Percentiles rank a stretch among this genome's conserved stretches.
Conservation (phyloP, 2,329 filamentous ascomycete species). For the Verticillium isaacii region DNA sequence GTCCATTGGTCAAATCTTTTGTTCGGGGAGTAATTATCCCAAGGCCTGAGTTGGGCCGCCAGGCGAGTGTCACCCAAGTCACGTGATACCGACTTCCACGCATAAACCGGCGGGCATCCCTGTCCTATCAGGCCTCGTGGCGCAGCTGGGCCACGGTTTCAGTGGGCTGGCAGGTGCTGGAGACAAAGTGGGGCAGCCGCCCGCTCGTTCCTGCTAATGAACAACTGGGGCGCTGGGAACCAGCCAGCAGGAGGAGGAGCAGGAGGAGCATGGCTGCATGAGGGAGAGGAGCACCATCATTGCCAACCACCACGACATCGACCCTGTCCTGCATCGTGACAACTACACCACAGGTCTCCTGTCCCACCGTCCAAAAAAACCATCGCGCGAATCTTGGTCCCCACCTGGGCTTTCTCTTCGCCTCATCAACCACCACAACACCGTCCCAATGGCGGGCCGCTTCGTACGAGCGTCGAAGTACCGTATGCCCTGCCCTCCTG, state of each 20-base stretch:
- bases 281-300: neutral
- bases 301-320: neutral
- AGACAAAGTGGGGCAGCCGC: neutral
- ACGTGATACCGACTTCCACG: neutral
- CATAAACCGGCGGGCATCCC: neutral
- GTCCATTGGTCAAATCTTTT: too few species aligned
- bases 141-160: neutral
- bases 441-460: constrained; percentile 51
- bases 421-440: constrained; percentile 5
- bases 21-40: too few species aligned
- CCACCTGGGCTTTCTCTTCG: neutral
- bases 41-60: too few species aligned
- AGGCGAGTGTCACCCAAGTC: neutral
- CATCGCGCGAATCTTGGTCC: neutral
- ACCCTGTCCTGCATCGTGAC: neutral
- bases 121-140: neutral
- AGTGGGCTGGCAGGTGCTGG: neutral
- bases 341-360: neutral
- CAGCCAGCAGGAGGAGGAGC: neutral
- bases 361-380: neutral
- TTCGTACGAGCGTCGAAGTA: constrained; percentile 67
- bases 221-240: neutral
- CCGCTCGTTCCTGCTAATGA: neutral
- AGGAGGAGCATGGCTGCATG: neutral
- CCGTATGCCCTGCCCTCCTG: constrained; percentile 41